Evolutionary conservation across 306 rosid species (phyloP).

Genomic region (Rosa chinensis): DNA sequence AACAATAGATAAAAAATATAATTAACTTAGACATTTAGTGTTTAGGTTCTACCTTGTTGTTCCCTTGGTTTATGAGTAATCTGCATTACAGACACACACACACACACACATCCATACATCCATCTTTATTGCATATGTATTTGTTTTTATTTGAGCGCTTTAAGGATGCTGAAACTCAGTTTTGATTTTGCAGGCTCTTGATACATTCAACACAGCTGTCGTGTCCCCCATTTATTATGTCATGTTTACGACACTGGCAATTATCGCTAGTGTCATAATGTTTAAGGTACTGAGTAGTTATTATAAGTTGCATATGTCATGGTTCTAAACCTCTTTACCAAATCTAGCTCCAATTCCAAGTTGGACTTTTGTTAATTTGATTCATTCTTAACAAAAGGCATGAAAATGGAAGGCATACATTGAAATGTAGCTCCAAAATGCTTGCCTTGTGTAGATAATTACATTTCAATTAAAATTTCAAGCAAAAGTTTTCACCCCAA

Average conservation of each 20-base stretch:
- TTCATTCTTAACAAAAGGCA: background rate
- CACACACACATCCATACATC: no score
- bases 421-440: background rate
- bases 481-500: background rate
- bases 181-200: constrained; percentile 70
- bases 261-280: constrained; percentile 85
- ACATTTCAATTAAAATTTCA: background rate
- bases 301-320: constrained; percentile 1
- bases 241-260: constrained; percentile 81
- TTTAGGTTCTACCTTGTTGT: no score
- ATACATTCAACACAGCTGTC: constrained; percentile 54
- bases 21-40: no score
- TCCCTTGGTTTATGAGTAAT: no score
- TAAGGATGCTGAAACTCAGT: no score
- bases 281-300: constrained; percentile 60
- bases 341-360: constrained; percentile 3
- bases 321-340: background rate
- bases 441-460: background rate
- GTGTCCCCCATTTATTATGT: constrained; percentile 67
- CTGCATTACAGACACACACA: no score
- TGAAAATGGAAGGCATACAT: background rate
- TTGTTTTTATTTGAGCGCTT: no score
- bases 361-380: background rate
- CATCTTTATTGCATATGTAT: no score
- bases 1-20: no score